Percentiles rank a stretch among this genome's conserved stretches.
Conservation (phyloP, 2,329 filamentous ascomycete genomes). For the Epichloe aotearoae region DNA sequence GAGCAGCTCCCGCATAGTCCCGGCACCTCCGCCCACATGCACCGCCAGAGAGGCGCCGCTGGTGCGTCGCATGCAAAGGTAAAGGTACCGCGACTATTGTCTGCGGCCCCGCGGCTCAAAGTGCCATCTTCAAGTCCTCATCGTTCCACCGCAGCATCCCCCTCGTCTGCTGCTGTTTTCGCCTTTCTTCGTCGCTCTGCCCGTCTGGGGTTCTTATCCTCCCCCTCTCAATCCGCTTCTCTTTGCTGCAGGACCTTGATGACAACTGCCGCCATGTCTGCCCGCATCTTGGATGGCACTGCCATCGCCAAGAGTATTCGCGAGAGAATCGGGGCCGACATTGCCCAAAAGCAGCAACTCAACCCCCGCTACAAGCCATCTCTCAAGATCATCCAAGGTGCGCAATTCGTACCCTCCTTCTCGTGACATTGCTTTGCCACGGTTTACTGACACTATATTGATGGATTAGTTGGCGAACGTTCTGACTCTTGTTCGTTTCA, state of each 20-base stretch:
- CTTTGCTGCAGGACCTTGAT: conserved; percentile 23
- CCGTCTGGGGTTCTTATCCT: background rate
- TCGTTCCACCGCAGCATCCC: background rate
- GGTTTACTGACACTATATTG: conserved; percentile 11
- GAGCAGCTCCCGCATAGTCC: too few relatives aligned
- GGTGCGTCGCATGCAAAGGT: too few relatives aligned
- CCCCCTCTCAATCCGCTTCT: background rate
- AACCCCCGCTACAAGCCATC: conserved; percentile 84
- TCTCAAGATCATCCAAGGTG: conserved; percentile 91
- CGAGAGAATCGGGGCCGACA: conserved; percentile 66
- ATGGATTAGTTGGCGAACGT: conserved; percentile 63
- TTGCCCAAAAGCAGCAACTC: conserved; percentile 63
- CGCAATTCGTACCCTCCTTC: conserved; percentile 15
- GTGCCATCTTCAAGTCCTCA: background rate
- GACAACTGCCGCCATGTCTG: conserved; percentile 57
- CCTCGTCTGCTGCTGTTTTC: background rate
- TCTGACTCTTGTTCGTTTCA: conserved; percentile 64
- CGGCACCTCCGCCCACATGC: too few relatives aligned
- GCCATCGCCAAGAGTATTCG: conserved; percentile 88
- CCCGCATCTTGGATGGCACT: conserved; percentile 87
- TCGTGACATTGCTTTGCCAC: conserved; percentile 4
- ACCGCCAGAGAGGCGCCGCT: background rate
- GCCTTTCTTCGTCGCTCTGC: conserved; percentile 1
- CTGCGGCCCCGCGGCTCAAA: background rate
- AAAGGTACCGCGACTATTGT: background rate